Base-by-base conservation (phyloP, 495 filamentous ascomycete genomes). In the Talaromyces stipitatus region DNA sequence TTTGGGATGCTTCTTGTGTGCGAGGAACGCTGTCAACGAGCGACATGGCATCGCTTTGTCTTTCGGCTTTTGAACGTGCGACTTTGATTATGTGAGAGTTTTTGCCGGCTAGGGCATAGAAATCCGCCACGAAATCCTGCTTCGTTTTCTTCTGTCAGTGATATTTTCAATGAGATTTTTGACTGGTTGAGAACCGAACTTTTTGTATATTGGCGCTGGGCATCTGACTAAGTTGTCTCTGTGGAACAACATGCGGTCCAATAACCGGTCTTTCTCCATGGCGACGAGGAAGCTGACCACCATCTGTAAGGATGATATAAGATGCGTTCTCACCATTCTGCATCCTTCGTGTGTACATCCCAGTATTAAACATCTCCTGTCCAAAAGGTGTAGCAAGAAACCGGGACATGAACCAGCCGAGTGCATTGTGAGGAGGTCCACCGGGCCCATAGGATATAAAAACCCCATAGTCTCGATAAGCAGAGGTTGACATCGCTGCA, bases 1-100 rank as follows among this genome's bases (percentile, higher is more conserved):
- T 26, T 32, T 18, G 26, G 24, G 10, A 18, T 7, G 60, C 64
- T 48, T 65, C 57, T 54, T 83, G 85, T 36, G 82, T 86, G 22
- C 76, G 78, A 2, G 61, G 60, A 18, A 70, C 29, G 22, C 62
- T 54, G 48, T 66, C 59, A 1, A 64, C 57, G 4, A 73, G 52
- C 48, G 69, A 71, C 6, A 72, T 54, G 7, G 60, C 72, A 27
- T 69, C 57, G 9, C 66, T 55, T 36, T 73, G 66, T 7, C 30
- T n/a, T 51, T 75, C 70, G 1, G 68, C 54, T 20, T 58, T 55
- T 8, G 70, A 73, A 2, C 55, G 57, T 16, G 58, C 29, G 5
- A 66, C 54, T 43, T 67, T 72, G 24, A 72, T 57, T 4, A 73
- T 58, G 28, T 73, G 68, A 10, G 65, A 26, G 29, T 75, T 73